These are phyloP conservation scores for Coemansia sp. DNA, from an alignment of 192 early-diverging fungal species.

Conservation along the genomic window DNA sequence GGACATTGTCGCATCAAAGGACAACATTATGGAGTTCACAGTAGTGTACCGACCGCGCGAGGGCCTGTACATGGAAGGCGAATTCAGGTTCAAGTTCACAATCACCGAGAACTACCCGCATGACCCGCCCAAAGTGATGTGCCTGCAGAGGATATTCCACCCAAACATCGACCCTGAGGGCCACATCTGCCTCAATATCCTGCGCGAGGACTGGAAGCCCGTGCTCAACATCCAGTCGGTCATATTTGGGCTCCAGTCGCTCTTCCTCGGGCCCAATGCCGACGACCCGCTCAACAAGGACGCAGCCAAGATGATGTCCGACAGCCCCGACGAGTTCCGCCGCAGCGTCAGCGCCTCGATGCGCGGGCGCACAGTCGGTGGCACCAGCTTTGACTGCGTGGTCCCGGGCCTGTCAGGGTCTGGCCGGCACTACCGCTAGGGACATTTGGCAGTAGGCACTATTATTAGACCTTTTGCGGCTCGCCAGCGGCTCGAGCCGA, in stretches of 20 bases:
- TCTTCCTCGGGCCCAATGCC: slow-evolving; percentile 92
- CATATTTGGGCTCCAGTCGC: slow-evolving; percentile 83
- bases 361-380: slow-evolving; percentile 67
- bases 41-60: slow-evolving; percentile 78
- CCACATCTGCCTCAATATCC: slow-evolving; percentile 93
- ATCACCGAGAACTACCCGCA: slow-evolving; percentile 89
- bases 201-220: slow-evolving; percentile 98
- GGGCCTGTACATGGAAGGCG: slow-evolving; percentile 81
- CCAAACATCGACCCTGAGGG: slow-evolving; percentile 97
- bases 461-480: no score
- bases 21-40: slow-evolving; percentile 72
- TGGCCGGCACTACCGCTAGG: no score
- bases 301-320: slow-evolving; percentile 75
- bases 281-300: slow-evolving; percentile 98
- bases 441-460: no score
- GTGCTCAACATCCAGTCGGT: slow-evolving; percentile 91
- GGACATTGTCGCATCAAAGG: slow-evolving; percentile 67
- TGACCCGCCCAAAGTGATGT: slow-evolving; percentile 88
- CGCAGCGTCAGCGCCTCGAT: slow-evolving; percentile 71
- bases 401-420: no score
- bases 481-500: no score
- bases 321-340: slow-evolving; percentile 65
- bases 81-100: slow-evolving; percentile 76
- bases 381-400: no score
- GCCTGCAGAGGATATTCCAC: slow-evolving; percentile 89